Percentiles rank a stretch among this genome's conserved stretches.
phyloP scores from a whole-genome alignment of 2,329 filamentous ascomycete genomes.

The Colletotrichum tofieldiae region DNA sequence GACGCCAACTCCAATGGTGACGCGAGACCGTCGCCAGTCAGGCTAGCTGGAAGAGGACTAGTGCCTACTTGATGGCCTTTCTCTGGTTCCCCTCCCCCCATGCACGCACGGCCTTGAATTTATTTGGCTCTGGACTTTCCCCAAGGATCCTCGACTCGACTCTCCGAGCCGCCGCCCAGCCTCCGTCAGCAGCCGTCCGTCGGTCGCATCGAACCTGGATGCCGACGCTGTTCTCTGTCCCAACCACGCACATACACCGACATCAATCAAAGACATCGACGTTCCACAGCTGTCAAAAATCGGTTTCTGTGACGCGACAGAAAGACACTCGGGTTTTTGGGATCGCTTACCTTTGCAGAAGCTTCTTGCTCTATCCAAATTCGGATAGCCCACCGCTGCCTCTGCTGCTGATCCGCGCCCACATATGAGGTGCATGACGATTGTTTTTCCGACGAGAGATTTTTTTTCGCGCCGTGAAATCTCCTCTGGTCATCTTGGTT shows the following conservation, averaged over 20 bases:
- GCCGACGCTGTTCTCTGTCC: background rate
- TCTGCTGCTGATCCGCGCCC: slow-evolving; percentile 10
- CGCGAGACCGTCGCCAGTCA: slow-evolving; percentile 34
- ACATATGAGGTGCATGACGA: slow-evolving; percentile 32
- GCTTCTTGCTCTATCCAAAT: slow-evolving; percentile 8
- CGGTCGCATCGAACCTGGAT: background rate
- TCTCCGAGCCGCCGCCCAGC: slow-evolving; percentile 12
- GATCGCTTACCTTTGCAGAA: slow-evolving; percentile 5
- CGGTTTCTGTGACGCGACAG: background rate
- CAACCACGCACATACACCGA: background rate
- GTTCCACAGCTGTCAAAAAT: background rate
- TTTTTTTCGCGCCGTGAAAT: slow-evolving; percentile 36
- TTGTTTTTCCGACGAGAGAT: slow-evolving; percentile 26
- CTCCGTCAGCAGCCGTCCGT: slow-evolving; percentile 7
- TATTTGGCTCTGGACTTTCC: slow-evolving; percentile 4
- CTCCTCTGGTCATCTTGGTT: slow-evolving; percentile 19
- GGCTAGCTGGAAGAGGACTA: slow-evolving; percentile 36
- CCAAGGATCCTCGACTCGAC: slow-evolving; percentile 12
- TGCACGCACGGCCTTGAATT: slow-evolving; percentile 27
- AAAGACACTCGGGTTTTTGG: background rate
- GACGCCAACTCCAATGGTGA: slow-evolving; percentile 36
- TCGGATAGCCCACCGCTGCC: slow-evolving; percentile 14
- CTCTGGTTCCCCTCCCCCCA: slow-evolving; percentile 4
- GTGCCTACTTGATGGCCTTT: slow-evolving; percentile 17
- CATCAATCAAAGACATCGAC: slow-evolving; percentile 8